Percentiles rank a stretch among this genome's conserved stretches.
Conservation (phyloP, 2,329 filamentous ascomycete genomes). For the Tolypocladium endophyticum region DNA sequence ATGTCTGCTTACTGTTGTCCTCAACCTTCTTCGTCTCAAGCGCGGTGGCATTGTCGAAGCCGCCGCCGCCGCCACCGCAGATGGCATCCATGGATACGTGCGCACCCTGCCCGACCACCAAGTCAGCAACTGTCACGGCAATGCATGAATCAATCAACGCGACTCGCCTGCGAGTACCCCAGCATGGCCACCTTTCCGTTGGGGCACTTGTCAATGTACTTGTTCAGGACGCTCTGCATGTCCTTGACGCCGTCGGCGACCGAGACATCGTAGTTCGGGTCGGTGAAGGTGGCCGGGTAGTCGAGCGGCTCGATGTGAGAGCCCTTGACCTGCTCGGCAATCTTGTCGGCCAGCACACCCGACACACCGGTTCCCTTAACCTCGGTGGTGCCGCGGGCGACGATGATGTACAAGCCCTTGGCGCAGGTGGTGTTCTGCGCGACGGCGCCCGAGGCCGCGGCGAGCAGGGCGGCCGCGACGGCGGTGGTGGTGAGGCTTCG, state of each 20-base stretch:
- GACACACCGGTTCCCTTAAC: slow-evolving; percentile 20
- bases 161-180: slow-evolving; percentile 29
- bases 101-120: slow-evolving; percentile 18
- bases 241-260: slow-evolving; percentile 20
- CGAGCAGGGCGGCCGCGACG: slow-evolving; percentile 3
- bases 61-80: slow-evolving; percentile 21
- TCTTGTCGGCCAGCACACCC: slow-evolving; percentile 19
- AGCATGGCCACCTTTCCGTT: slow-evolving; percentile 28
- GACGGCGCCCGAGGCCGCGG: slow-evolving; percentile 13
- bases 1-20: slow-evolving; percentile 19
- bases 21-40: slow-evolving; percentile 17
- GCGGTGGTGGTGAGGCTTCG: background rate
- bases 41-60: slow-evolving; percentile 15
- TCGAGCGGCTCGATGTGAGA: slow-evolving; percentile 22
- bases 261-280: slow-evolving; percentile 22
- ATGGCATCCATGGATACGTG: slow-evolving; percentile 26
- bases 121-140: background rate
- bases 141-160: fast-evolving
- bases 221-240: slow-evolving; percentile 17
- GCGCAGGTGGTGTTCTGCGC: slow-evolving; percentile 18
- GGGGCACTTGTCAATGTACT: slow-evolving; percentile 24
- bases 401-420: slow-evolving; percentile 27
- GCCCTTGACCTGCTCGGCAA: slow-evolving; percentile 20
- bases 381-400: slow-evolving; percentile 27
- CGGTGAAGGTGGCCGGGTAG: slow-evolving; percentile 25